Percentiles rank a stretch among this genome's conserved stretches.
These are phyloP conservation scores for Neoboletus subvelutipes DNA, from an alignment of 768 basidiomycete genomes.

Conservation along the genomic window DNA sequence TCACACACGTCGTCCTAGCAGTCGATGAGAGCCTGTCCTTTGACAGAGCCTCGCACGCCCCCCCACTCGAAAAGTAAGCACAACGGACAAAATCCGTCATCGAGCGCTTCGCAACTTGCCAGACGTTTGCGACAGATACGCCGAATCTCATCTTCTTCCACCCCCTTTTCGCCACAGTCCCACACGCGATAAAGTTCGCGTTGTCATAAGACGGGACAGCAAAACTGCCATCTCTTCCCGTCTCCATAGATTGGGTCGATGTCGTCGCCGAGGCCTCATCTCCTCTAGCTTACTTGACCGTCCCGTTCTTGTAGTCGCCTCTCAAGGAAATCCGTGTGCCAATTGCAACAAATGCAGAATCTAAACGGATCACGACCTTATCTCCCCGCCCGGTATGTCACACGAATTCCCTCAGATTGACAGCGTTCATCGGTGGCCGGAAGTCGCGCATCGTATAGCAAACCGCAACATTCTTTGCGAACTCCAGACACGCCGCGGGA, in stretches of 20 bases:
- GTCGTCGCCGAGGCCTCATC: conserved; percentile 16
- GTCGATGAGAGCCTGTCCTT: conserved; percentile 15
- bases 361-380: conserved; percentile 33
- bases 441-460: conserved; percentile 16
- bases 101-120: conserved; percentile 8
- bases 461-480: conserved; percentile 17
- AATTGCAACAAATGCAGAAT: conserved; percentile 10
- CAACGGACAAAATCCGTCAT: conserved; percentile 4
- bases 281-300: not conserved
- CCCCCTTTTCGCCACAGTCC: conserved; percentile 28
- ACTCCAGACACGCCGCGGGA: conserved; percentile 28
- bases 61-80: conserved; percentile 22
- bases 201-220: conserved; percentile 5
- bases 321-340: conserved; percentile 10
- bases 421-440: conserved; percentile 16
- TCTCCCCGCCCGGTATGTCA: conserved; percentile 24
- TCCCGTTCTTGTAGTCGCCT: not conserved
- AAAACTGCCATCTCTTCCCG: conserved; percentile 4
- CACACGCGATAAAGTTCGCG: conserved; percentile 7
- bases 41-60: conserved; percentile 3
- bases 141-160: conserved; percentile 24
- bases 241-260: conserved; percentile 13
- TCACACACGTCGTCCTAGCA: conserved; percentile 21
- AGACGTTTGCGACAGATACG: conserved; percentile 14
- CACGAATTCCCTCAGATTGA: conserved; percentile 9